A percentile compares a stretch with the other conserved stretches of the same genome.
These are phyloP conservation scores for Kwoniella botswanensis DNA, from an alignment of 768 basidiomycete genomes.

Conservation along the genomic window DNA sequence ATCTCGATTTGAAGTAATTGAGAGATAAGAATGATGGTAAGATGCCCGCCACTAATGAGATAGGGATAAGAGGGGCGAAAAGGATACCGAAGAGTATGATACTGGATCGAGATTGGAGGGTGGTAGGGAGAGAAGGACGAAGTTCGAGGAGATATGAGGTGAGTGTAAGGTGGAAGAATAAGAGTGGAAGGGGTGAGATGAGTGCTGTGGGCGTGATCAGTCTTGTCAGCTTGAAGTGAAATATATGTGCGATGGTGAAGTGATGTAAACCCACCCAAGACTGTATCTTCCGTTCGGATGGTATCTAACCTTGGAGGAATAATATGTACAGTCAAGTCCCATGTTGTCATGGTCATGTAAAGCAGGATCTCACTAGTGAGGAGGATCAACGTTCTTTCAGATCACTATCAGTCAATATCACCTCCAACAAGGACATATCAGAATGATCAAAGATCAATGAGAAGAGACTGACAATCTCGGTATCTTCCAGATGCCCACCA, in stretches of 20 bases:
- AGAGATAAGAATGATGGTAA: slow-evolving; percentile 26
- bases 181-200: slow-evolving; percentile 21
- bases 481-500: neutral
- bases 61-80: slow-evolving; percentile 30
- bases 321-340: neutral
- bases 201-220: slow-evolving; percentile 17
- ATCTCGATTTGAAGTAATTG: neutral
- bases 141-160: slow-evolving; percentile 23
- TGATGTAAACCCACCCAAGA: slow-evolving; percentile 25
- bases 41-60: slow-evolving; percentile 20
- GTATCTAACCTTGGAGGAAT: neutral
- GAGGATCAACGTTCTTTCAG: neutral
- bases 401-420: too few relatives aligned
- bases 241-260: neutral
- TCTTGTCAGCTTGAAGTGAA: neutral
- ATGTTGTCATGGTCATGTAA: neutral
- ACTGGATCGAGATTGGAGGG: neutral
- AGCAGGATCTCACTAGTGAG: slow-evolving; percentile 1
- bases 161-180: slow-evolving; percentile 20
- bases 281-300: slow-evolving; percentile 22
- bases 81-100: slow-evolving; percentile 17
- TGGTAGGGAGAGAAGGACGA: slow-evolving; percentile 11
- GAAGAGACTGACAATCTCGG: slow-evolving; percentile 3
- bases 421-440: neutral
- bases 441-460: neutral